Base-by-base conservation (phyloP, 805 yeast genomes). In the Candida piceae region DNA sequence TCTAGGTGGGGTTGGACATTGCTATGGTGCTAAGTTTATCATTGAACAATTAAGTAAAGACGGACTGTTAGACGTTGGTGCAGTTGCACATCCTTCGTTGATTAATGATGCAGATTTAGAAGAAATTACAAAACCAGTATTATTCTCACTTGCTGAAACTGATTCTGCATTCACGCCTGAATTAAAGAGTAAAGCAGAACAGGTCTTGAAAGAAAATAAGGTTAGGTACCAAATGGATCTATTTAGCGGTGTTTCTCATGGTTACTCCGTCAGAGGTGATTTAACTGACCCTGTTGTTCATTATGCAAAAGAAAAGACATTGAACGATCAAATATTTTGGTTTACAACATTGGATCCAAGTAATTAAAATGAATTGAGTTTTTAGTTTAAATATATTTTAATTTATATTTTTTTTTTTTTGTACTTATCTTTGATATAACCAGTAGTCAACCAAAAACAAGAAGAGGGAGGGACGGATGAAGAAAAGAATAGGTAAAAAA, bases 31-130 rank as follows among this genome's bases (percentile, higher is more conserved):
- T 27, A 83, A 79, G 59, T 78, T 66, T 49, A 76, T 74, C 24
- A 49, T 83, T 39, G 76, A 71, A 41, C 72, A 78, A 39, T 57
- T 75, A 22, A 57, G 67, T 6, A 51, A 51, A 18, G 67, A 58
- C 28, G 58, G 59, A 8, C 29, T 46, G 5, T 36, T 59, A 23
- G 73, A 74, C 42, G 83, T 70, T 15, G 86, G 74, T 50, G 94
- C 90, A n/a, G 60, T 76, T 44, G 93, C 93, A 7, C 97, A 89
- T 61, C 96, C 97, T 5, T 81, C 94, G 2, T 71, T 81, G 43
- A 79, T 84, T n/a, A 41, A 69, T 11, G 69, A 70, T 23, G 88
- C 77, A 26, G 94, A 84, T 52, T 69, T 86, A 32, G 73, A 67
- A 35, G 72, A 64, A 1, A 57, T 89, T 48, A 35, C 50, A 1